Base-by-base conservation (phyloP, 805 yeast genomes). In the Starmera dryadoides region DNA sequence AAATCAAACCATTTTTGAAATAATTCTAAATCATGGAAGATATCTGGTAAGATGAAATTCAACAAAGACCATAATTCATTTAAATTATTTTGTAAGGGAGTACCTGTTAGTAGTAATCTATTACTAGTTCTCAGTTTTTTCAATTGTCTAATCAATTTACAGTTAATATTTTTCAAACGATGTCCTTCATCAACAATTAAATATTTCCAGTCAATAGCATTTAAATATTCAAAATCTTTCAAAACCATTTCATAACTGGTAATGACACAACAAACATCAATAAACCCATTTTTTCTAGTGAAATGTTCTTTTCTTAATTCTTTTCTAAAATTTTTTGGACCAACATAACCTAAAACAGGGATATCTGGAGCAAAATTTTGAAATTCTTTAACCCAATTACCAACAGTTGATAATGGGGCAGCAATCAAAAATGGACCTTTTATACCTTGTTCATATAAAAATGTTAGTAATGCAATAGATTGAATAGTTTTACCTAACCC, bases 151-250 rank as follows among this genome's bases (percentile, higher is more conserved):
- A 91, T 81, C 43, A 91, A 66, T 47, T 78, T 66, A 59, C 95
- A 86, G 49, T 89, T 78, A 46, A 80, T 72, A 56, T 91, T 91
- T 54, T 91, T 93, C 48, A 91, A 66, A 30, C 98, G 68, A 59
- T 91, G 98, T 6, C 98, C 98, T 60, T 91, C 98, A 59, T 91
- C 98, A 16, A 91, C 95, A 37, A 89, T 83, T 38, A 91, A 63
- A 55, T 78, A 91, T 43, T 79, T 83, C 96, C 97, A 89, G 19
- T 65, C 60, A 10, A 73, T 60, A 2, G 63, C 56, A 43, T 72
- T 66, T 37, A 88, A 66, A 44, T 60, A 69, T 23, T 63, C 61
- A 33, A 78, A 72, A 54, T 93, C 98, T 36, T 75, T 70, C 34
- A 89, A 73, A 2, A 86, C 71, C 12, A 83, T 69, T 54, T 91